Conservation (phyloP, 495 filamentous ascomycete genomes). For the Trypethelium eluteriae region DNA sequence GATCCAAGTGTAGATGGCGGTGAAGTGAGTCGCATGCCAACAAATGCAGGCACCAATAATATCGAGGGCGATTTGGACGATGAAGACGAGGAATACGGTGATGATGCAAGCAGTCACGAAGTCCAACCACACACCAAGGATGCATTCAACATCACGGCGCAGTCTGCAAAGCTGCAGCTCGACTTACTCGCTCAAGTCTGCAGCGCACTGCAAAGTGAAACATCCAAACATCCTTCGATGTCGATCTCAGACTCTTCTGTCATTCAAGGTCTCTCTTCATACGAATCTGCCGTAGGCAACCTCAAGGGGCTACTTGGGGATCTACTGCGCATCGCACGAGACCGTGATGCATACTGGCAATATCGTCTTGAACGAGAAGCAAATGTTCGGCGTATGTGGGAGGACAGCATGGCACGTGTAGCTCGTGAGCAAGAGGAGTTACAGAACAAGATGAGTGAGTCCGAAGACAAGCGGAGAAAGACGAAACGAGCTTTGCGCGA, state of each 20-base stretch:
- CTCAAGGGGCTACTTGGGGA: slow-evolving; percentile 81
- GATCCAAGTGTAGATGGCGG: slow-evolving; percentile 50
- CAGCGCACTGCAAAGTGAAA: slow-evolving; percentile 68
- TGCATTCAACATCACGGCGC: slow-evolving; percentile 89
- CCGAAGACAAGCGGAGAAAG: slow-evolving; percentile 78
- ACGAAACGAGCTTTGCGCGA: slow-evolving; percentile 87
- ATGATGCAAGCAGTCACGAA: slow-evolving; percentile 74
- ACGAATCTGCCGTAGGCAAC: slow-evolving; percentile 80
- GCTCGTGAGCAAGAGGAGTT: slow-evolving; percentile 88
- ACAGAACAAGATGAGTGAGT: slow-evolving; percentile 77
- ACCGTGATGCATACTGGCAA: slow-evolving; percentile 95
- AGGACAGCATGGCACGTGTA: slow-evolving; percentile 94
- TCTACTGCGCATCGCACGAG: slow-evolving; percentile 80
- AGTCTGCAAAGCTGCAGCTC: slow-evolving; percentile 86
- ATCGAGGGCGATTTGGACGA: slow-evolving; percentile 55
- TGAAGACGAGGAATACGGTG: slow-evolving; percentile 71
- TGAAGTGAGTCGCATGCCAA: slow-evolving; percentile 43
- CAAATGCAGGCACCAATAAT: slow-evolving; percentile 41
- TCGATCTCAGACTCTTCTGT: slow-evolving; percentile 66
- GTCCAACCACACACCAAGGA: slow-evolving; percentile 68
- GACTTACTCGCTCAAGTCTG: slow-evolving; percentile 81
- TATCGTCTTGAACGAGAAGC: slow-evolving; percentile 84
- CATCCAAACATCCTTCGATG: slow-evolving; percentile 57
- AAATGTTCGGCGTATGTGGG: slow-evolving; percentile 87
- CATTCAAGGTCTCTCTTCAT: slow-evolving; percentile 72